Base-by-base conservation (phyloP, 495 filamentous ascomycete species). In the Hypomontagnella monticulosa region DNA sequence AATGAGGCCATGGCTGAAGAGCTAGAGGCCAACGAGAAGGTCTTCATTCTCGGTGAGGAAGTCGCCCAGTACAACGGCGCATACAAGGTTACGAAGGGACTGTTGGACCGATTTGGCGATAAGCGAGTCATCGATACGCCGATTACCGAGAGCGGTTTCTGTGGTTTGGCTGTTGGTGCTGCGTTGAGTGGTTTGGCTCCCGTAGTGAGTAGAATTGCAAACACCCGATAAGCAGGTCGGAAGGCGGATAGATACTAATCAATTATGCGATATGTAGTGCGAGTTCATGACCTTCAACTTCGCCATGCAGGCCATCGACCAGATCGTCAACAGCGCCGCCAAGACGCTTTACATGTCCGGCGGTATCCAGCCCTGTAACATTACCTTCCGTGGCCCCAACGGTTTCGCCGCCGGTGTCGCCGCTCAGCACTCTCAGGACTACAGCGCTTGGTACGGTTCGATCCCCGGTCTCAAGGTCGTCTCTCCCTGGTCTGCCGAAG, bases 261-360 rank as follows among this genome's bases (percentile, higher is more conserved):
- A 6, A 30, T 14, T 19, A 36, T 15, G 32, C 15, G 7, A 12
- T 51, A 5, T 23, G 32, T 74, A 96, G 92, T 96, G 92, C 85
- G 93, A 97, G 81, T 99, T 99, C 87, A 99, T 99, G 95, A 99
- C 95, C 70, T 99, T 97, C 91, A 99, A 99, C 85, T 99, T 99
- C 77, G 95, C 95, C 78, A 99, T 99, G 95, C 95, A 99, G 83
- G 90, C 95, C 67, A 99, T 99, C 79, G 95, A 99, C 80, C 95
- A 99, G 77, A 93, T 99, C 76, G 93, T 99, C 88, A 99, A 99
- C 87, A 97, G 93, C 47, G 95, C 93, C 54, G 95, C 93, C 67
- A 99, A 98, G 84, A 99, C 95, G 16, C 96, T 97, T 77, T 99
- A 99, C 84, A 99, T 99, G 95, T 97, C 94, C 55, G 95, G 95